A percentile compares a stretch with the other conserved stretches of the same genome.
Conservation (phyloP, 805 yeast genomes). For the Hanseniaspora thailandica region DNA sequence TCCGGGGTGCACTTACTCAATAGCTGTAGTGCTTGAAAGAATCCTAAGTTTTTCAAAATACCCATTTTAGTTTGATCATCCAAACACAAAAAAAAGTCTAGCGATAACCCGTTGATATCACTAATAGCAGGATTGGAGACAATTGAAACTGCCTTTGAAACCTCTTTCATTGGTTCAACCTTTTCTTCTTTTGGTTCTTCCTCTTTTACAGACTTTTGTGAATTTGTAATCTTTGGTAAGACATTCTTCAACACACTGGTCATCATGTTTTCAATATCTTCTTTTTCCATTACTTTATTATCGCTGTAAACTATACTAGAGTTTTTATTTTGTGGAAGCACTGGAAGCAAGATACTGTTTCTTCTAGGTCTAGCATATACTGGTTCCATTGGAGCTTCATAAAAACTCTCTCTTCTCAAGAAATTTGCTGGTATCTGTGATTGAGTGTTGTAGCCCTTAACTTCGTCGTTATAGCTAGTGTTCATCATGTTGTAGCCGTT, state of each 20-base stretch:
- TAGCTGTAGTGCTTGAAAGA: background rate
- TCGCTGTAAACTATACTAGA: background rate
- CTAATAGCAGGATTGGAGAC: background rate
- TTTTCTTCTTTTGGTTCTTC: background rate
- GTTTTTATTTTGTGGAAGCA: background rate
- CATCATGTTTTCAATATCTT: conserved; percentile 5
- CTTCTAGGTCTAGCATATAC: background rate
- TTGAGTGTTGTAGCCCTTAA: no score
- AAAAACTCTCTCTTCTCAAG: background rate
- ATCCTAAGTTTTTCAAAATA: background rate
- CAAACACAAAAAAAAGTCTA: background rate
- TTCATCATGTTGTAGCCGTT: background rate
- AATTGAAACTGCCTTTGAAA: no score
- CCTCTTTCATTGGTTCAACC: background rate
- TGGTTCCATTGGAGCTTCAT: background rate
- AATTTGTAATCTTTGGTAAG: background rate
- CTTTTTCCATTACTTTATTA: background rate
- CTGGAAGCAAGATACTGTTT: background rate
- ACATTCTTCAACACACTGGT: conserved; percentile 5
- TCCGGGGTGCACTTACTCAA: background rate
- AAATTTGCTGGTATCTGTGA: background rate
- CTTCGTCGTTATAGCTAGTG: background rate
- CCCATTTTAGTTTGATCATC: conserved; percentile 4
- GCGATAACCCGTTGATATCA: background rate
- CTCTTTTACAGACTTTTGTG: background rate